Base-by-base conservation (phyloP, 768 basidiomycete species). In the Coprinopsis cinerea region DNA sequence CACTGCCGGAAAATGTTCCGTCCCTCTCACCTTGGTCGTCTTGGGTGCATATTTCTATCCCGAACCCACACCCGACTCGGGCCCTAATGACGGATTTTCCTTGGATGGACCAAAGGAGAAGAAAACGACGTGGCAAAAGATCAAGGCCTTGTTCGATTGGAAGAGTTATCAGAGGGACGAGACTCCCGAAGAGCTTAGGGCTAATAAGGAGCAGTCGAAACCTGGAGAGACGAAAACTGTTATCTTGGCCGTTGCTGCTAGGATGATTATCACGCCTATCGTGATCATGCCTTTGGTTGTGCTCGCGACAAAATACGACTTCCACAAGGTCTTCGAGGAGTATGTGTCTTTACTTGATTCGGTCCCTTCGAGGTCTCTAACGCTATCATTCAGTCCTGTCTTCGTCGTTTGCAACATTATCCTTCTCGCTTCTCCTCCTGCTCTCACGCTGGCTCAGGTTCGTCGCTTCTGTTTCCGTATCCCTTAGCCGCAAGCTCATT, bases 21-120 rank as follows among this genome's bases (percentile, higher is more conserved):
- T 97, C 53, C 95, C 94, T 0, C 61, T 97, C 23, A 97, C 94
- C 1, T 71, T 96, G 22, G 76, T 97, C 49, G 92, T 96, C 4
- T 82, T 97, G 36, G 94, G 94, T 10, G 92, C 88, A 13, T 97
- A 94, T 72, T 95, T 95, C 67, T 86, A 82, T 63, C 70, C 69
- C 0, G 69, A 73, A 4, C 66, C 68, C 1, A 49, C 57, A 11
- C 59, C 55, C 37, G 55, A 32, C 18, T 14, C 26, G 1, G 45
- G 45, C 9, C 23, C 43, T 23, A 44, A 34, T 17, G 45, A 48
- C 11, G 10, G 17, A 39, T 9, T 11, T 6, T 6, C 10, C 6
- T 18, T 39, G 6, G 36, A 6, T 6, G 7, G 6, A 6, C 36
- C 27, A 43, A 43, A 39, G 40, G 27, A 48, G 26, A 36, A 37